phyloP scores from a whole-genome alignment of 2,329 filamentous ascomycete genomes.

The Pyrenophora graminea region DNA sequence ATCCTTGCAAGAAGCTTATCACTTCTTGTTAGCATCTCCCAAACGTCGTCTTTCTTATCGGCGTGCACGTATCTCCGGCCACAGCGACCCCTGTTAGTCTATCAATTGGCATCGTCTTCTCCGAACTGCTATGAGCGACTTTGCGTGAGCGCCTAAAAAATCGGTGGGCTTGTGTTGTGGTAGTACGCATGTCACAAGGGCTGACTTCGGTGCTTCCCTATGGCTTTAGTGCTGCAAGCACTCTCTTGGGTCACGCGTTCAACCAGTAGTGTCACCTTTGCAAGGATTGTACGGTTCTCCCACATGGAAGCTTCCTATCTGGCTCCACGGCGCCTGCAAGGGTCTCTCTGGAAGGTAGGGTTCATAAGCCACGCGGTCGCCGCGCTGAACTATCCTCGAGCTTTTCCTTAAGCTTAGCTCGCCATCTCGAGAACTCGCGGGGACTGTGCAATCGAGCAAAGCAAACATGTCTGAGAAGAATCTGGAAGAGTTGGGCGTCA shows the following conservation, averaged over 20 bases:
- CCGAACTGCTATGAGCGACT: neutral
- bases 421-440: neutral
- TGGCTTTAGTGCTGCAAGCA: constrained; percentile 8
- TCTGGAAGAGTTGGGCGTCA: constrained; percentile 3
- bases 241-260: constrained; percentile 4
- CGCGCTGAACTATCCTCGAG: neutral
- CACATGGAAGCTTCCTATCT: constrained; percentile 10
- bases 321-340: neutral
- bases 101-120: neutral
- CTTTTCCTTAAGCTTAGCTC: neutral
- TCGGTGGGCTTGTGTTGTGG: neutral
- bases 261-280: constrained; percentile 3
- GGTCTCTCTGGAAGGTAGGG: neutral
- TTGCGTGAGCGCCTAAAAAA: constrained; percentile 1
- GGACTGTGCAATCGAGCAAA: neutral
- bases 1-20: constrained; percentile 8
- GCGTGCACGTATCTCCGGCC: constrained; percentile 5
- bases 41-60: constrained; percentile 10
- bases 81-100: neutral
- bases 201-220: constrained; percentile 3
- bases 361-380: constrained; percentile 1
- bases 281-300: constrained; percentile 10
- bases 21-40: neutral
- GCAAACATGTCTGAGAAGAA: constrained; percentile 27
- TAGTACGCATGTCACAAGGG: neutral